Base-by-base conservation (phyloP, 192 early-diverging fungal species). In the Coemansia sp. region DNA sequence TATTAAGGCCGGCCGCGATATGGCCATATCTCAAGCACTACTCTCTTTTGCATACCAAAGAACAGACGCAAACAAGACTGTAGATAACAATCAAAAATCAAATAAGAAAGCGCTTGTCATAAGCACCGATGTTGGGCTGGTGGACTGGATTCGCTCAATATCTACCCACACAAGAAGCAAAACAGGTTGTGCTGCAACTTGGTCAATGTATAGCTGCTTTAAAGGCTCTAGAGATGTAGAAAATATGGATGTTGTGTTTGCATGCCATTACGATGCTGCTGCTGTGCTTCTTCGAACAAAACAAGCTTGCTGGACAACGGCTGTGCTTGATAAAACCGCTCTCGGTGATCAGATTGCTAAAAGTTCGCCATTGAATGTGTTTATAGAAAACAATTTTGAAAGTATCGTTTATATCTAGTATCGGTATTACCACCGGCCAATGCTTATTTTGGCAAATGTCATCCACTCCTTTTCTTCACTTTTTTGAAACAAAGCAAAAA, bases 101-200 rank as follows among this genome's bases (percentile, higher is more conserved):
- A 25, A 38, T 2, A 12, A 38, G 9, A 53, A 25, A 40, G 22
- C 53, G 25, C 54, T 68, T 8, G 66, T 74, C 0, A 64, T 74
- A 14, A 74, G 72, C 62, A 74, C 72, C 1, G 54, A 54, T 22
- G n/a, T 20, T 40, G 72, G 72, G 2, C 46, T 74, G 20, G 8
- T 55, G 37, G 72, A 74, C 61, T 74, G 72, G 72, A 50, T 74
- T n/a, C 50, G 59, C 9, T 64, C 56, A 16, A 42, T 58, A 7
- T 25, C 41, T 14, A 7, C 43, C 7, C 12, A 4, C 7, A n/a
- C 65, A 43, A 43, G 49, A 11, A 19, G 14, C 22, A 37, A 25
- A 7, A 14, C 0, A 4, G 7, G 25, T 8, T 56, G 46, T 48
- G n/a, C 3, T 5, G 11, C 14, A 13, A 12, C 20, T 13, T 56